Percentiles rank a stretch among this genome's conserved stretches.
phyloP scores from a whole-genome alignment of 2,329 filamentous ascomycete genomes.

The Penicillium sp. region DNA sequence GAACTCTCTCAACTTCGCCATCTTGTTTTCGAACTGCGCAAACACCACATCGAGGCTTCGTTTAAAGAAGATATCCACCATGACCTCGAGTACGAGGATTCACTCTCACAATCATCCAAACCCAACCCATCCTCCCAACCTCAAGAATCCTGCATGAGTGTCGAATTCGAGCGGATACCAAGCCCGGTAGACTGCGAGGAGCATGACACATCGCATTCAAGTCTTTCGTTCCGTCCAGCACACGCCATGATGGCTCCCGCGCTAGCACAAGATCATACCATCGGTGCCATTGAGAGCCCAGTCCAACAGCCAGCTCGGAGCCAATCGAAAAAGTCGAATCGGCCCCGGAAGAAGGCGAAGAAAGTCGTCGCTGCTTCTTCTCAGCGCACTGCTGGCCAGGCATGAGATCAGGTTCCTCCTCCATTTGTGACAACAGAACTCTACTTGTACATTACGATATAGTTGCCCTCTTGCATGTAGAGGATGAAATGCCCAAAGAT shows the following conservation, averaged over 20 bases:
- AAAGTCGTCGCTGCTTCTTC: background rate
- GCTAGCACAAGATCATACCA: background rate
- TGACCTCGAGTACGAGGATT: conserved; percentile 7
- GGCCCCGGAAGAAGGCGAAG: background rate
- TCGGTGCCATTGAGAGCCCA: background rate
- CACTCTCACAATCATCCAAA: conserved; percentile 12
- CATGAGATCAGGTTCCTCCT: background rate
- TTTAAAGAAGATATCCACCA: conserved; percentile 11
- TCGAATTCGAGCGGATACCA: conserved; percentile 20
- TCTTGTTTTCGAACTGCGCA: conserved; percentile 32
- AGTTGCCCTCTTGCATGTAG: background rate
- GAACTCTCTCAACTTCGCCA: conserved; percentile 35
- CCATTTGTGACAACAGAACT: background rate
- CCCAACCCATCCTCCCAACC: conserved; percentile 1
- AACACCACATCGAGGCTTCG: conserved; percentile 18
- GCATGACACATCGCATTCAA: background rate
- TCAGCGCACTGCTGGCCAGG: conserved; percentile 1
- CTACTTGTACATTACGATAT: conserved; percentile 20
- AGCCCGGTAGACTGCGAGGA: conserved; percentile 7
- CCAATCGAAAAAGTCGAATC: background rate
- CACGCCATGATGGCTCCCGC: conserved; percentile 2
- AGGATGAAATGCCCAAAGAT: conserved; percentile 12
- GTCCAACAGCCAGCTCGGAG: background rate
- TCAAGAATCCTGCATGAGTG: conserved; percentile 4
- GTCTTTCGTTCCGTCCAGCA: conserved; percentile 1